A percentile compares a stretch with the other conserved stretches of the same genome.
phyloP scores from a whole-genome alignment of 176 grass and related monocot species.

The Guadua angustifolia region DNA sequence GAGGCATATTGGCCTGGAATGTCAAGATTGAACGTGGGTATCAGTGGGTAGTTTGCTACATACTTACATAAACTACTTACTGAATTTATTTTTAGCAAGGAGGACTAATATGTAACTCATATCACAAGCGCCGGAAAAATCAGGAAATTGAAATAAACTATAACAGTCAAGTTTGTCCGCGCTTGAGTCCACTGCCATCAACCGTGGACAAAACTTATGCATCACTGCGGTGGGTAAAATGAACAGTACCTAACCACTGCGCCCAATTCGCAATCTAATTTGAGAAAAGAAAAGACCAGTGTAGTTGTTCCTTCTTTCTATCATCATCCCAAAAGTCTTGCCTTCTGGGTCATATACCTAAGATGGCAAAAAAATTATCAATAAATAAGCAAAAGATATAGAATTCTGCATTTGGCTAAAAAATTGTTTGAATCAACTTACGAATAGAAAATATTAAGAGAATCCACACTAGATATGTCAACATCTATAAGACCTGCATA shows the following conservation, averaged over 20 bases:
- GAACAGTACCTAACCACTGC: constrained; percentile 83
- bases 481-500: too few species aligned
- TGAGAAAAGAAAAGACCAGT: constrained; percentile 89
- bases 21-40: neutral
- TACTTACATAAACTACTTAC: neutral
- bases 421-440: neutral
- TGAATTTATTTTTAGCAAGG: neutral
- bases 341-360: constrained; percentile 65
- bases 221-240: constrained; percentile 4
- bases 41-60: neutral
- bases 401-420: neutral
- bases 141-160: neutral
- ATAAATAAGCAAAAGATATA: neutral
- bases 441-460: constrained; percentile 4
- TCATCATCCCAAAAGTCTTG: constrained; percentile 64
- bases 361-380: constrained; percentile 15
- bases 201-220: neutral
- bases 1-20: constrained; percentile 17
- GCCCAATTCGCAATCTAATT: constrained; percentile 86
- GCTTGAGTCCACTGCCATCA: neutral
- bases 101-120: neutral
- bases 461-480: too few species aligned
- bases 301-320: constrained; percentile 79
- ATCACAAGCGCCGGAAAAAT: constrained; percentile 9
- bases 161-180: too few species aligned